phyloP scores from a whole-genome alignment of 768 basidiomycete genomes.

The Amanita exitialis region DNA sequence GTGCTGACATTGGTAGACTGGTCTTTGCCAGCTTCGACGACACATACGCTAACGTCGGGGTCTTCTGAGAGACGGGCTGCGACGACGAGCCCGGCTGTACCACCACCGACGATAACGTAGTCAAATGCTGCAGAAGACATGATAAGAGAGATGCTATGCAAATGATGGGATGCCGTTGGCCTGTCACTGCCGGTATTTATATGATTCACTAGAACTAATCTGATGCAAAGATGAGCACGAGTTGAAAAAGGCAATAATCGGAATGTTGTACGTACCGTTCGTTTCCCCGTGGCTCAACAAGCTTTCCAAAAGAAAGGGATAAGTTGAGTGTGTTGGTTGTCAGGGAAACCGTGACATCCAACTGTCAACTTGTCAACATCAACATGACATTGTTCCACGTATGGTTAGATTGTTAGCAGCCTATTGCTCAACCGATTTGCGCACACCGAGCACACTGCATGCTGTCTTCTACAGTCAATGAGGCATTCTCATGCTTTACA shows the following conservation, averaged over 20 bases:
- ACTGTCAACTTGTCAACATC: no score
- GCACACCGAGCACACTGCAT: no score
- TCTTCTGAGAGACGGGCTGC: slow-evolving; percentile 26
- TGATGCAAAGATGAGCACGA: neutral
- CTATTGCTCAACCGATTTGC: no score
- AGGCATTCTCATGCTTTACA: no score
- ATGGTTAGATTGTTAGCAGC: neutral
- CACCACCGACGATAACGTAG: slow-evolving; percentile 34
- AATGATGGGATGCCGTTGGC: neutral
- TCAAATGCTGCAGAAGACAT: slow-evolving; percentile 28
- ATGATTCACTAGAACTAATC: neutral
- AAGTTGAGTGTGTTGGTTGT: neutral
- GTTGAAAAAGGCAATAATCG: neutral
- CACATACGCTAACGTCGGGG: slow-evolving; percentile 21
- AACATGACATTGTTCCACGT: neutral
- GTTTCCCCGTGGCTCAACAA: neutral
- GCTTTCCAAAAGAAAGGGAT: no score
- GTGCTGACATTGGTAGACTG: slow-evolving; percentile 9
- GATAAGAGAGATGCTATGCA: neutral
- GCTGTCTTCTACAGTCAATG: no score
- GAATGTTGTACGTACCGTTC: neutral
- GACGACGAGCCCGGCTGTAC: slow-evolving; percentile 22
- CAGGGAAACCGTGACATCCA: neutral
- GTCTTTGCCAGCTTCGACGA: slow-evolving; percentile 27
- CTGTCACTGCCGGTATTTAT: neutral